A percentile compares a stretch with the other conserved stretches of the same genome.
Conservation (phyloP, 768 basidiomycete genomes). For the Tricholoma bakamatsutake region DNA sequence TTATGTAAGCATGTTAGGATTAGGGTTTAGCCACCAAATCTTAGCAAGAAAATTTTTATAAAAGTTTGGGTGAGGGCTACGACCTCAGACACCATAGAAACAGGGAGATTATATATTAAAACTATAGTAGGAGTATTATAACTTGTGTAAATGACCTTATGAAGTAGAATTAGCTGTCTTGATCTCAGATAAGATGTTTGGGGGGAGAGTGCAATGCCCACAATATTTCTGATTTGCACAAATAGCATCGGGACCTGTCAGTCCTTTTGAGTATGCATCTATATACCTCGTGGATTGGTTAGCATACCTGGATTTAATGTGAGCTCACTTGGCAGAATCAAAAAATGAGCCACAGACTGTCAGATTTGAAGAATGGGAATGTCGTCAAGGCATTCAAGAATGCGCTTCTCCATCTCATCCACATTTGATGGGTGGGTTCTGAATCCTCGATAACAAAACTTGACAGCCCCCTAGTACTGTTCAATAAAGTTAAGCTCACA, state of each 20-base stretch:
- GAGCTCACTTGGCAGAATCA: not conserved
- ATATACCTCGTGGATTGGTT: not conserved
- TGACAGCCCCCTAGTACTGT: slow-evolving; percentile 27
- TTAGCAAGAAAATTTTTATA: not conserved
- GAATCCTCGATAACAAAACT: slow-evolving; percentile 22
- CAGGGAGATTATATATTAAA: not conserved
- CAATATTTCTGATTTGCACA: not conserved
- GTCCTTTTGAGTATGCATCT: not conserved
- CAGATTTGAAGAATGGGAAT: slow-evolving; percentile 19
- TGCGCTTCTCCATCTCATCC: slow-evolving; percentile 23
- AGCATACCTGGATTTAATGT: not conserved
- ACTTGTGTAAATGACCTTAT: not conserved
- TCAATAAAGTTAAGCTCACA: slow-evolving; percentile 9
- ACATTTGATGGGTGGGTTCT: slow-evolving; percentile 14
- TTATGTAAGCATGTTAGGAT: no score
- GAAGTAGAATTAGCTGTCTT: not conserved
- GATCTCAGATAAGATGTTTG: not conserved
- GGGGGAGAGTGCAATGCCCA: not conserved
- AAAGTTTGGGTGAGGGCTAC: not conserved
- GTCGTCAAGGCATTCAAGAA: slow-evolving; percentile 20
- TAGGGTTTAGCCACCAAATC: no score
- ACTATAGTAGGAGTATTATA: not conserved
- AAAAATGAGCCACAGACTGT: slow-evolving; percentile 9
- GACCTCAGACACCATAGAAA: not conserved
- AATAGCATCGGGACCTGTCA: not conserved